Base-by-base conservation (phyloP, 73 alveolate species). In the Stentor coeruleus region DNA sequence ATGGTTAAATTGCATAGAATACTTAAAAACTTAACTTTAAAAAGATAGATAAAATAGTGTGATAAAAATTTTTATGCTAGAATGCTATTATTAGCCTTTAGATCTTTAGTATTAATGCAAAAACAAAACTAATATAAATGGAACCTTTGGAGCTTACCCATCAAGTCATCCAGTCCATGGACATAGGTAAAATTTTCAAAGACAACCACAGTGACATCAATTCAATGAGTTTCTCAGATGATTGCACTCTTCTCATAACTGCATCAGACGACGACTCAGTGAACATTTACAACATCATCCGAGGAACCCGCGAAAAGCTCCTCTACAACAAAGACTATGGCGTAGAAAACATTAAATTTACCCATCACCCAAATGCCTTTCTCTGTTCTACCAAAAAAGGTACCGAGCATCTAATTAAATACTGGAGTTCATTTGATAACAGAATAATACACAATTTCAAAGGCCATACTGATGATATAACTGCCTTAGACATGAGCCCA, bases 301-400 rank as follows among this genome's bases (percentile, higher is more conserved):
- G 74, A 37, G 83, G 72, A n/a, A 75, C 74, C 1, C 77, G 72
- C 20, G 83, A 75, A 0, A 75, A 75, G 38, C 72, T 75, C n/a
- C 83, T 75, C 38, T 38, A 20, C 77, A 75, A 75, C 83, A 75
- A 75, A 75, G 83, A 75, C n/a, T 75, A 36, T 38, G 83, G 83
- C 31, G 83, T 75, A 20, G 83, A 75, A 35, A 37, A 39, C 3
- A 39, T 40, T 38, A 15, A 75, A 15, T 75, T 75, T 35, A 75
- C 83, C 3, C 83, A 75, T 38, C 72, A 40, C 31, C 26, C 26
- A n/a, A 37, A 75, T 35, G 72, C 59, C 83, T 75, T 75, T 2
- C 2, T 75, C n/a, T 75, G 83, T 38, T 37, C 83, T 35, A 40
- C 83, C 14, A 75, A 75, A n/a, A 75, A 75, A 35, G 83, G 83